Evolutionary conservation across 805 yeast species (phyloP).

Genomic region (Wickerhamiella lipophila): DNA sequence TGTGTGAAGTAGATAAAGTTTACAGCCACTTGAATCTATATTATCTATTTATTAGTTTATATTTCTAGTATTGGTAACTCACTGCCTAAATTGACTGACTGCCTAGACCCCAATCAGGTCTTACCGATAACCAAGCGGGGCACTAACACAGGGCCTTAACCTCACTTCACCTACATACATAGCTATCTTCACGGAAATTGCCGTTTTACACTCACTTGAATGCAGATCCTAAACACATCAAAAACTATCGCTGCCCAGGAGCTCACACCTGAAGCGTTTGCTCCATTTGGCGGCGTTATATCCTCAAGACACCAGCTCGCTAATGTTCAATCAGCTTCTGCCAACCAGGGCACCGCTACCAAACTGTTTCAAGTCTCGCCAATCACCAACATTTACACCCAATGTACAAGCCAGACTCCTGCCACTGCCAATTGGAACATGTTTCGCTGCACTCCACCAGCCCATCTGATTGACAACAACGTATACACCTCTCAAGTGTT

Average conservation of each 20-base stretch:
- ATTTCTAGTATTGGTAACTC: no score
- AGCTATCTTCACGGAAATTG: background rate
- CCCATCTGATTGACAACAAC: slow-evolving; percentile 36
- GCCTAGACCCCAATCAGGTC: no score
- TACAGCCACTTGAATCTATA: no score
- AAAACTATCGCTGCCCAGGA: slow-evolving; percentile 35
- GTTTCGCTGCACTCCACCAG: slow-evolving; percentile 69
- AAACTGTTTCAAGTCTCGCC: slow-evolving; percentile 66
- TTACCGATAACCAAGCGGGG: no score
- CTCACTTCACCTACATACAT: no score
- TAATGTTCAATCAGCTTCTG: slow-evolving; percentile 37
- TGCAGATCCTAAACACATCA: background rate
- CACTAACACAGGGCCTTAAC: no score
- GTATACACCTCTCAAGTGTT: slow-evolving; percentile 51
- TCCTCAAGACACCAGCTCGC: slow-evolving; percentile 64
- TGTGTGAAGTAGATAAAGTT: no score
- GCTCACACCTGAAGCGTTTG: slow-evolving; percentile 54
- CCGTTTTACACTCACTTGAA: background rate
- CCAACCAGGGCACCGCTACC: slow-evolving; percentile 90
- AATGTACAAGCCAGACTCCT: slow-evolving; percentile 25
- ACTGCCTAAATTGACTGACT: no score
- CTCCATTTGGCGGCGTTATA: slow-evolving; percentile 60
- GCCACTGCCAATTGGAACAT: slow-evolving; percentile 68
- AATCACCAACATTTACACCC: slow-evolving; percentile 38
- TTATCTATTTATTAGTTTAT: no score